phyloP scores from a whole-genome alignment of 192 early-diverging fungal species.

The Rhizophlyctis rosea region DNA sequence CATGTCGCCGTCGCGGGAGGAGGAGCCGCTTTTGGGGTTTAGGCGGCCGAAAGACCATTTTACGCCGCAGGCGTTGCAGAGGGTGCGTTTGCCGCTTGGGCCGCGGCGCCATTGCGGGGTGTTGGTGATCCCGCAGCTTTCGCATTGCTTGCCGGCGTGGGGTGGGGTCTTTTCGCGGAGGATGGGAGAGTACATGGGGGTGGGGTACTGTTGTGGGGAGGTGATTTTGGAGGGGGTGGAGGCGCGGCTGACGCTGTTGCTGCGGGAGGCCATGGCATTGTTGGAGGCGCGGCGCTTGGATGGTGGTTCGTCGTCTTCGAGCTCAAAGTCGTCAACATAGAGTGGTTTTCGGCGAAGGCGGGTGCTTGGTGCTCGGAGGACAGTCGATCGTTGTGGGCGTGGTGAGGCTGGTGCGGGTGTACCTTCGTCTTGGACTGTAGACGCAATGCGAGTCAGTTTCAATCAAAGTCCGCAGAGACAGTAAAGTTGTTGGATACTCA shows the following conservation, averaged over 20 bases:
- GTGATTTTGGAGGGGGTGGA: slow-evolving; percentile 1
- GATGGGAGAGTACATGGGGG: slow-evolving; percentile 1
- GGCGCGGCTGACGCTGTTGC: not conserved
- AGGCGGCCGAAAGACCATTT: slow-evolving; percentile 43
- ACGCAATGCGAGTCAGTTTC: no score
- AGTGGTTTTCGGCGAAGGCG: slow-evolving; percentile 8
- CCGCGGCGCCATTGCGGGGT: slow-evolving; percentile 95
- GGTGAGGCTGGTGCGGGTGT: no score
- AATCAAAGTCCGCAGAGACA: no score
- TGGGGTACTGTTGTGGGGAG: not conserved
- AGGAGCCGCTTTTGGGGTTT: not conserved
- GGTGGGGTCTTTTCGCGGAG: slow-evolving; percentile 13
- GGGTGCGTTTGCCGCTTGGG: slow-evolving; percentile 82
- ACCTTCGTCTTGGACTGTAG: no score
- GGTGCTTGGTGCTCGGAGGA: slow-evolving; percentile 21
- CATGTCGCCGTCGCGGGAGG: not conserved
- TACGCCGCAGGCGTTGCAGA: slow-evolving; percentile 94
- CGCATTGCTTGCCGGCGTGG: slow-evolving; percentile 36
- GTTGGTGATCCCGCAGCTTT: slow-evolving; percentile 73
- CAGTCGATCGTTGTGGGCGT: no score
- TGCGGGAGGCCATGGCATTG: not conserved
- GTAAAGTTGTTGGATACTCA: no score
- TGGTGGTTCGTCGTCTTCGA: slow-evolving; percentile 16
- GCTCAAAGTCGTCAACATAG: slow-evolving; percentile 15
- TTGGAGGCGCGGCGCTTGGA: slow-evolving; percentile 10